A percentile compares a stretch with the other conserved stretches of the same genome.
Evolutionary conservation across 2,329 filamentous ascomycete species (phyloP).

Genomic region (Grosmannia clavigera): DNA sequence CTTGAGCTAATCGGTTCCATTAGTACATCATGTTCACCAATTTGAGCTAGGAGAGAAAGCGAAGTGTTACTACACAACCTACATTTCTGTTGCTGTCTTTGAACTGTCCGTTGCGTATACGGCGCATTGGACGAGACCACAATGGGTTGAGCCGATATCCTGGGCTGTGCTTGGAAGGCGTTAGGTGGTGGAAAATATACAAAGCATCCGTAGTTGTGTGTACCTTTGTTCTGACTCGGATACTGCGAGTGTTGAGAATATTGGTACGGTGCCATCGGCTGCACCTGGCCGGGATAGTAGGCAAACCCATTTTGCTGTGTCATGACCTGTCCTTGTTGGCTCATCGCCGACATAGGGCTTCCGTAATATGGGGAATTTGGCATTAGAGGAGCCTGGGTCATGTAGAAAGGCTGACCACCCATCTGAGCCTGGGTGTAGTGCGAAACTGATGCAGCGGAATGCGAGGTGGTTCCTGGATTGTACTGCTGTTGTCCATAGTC

Average conservation of each 20-base stretch:
- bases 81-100: neutral
- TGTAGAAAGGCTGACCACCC: neutral
- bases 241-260: neutral
- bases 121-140: neutral
- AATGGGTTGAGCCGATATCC: neutral
- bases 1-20: neutral
- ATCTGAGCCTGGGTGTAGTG: neutral
- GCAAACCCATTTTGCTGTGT: neutral
- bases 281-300: neutral
- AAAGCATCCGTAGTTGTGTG: neutral
- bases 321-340: neutral
- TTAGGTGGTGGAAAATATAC: neutral
- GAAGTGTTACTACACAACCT: neutral
- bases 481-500: constrained; percentile 3
- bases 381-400: neutral
- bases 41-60: too few species aligned
- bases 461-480: neutral
- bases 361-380: neutral
- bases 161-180: neutral
- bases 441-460: neutral
- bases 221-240: neutral
- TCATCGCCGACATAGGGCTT: neutral
- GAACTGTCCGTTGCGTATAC: neutral
- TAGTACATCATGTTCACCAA: neutral
- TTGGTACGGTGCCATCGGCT: neutral